Evolutionary conservation across 495 filamentous ascomycete genomes (phyloP), one percentile per base, ranked within the genome.

Genomic region (Lasiosphaeria ovina): DNA sequence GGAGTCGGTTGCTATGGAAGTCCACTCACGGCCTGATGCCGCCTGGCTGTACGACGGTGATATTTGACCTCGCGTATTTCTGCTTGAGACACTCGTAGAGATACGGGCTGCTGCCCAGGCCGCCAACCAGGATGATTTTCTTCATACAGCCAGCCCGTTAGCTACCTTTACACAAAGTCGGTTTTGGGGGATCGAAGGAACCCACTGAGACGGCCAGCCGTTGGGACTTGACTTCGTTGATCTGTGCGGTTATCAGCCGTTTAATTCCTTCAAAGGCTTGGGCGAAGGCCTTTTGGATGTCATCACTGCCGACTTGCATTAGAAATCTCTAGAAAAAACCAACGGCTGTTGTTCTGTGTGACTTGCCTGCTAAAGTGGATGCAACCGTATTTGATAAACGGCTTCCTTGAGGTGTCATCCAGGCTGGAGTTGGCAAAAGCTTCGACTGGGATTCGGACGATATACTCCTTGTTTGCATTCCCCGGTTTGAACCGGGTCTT

Each of bases 381-480:
- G 2, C 44, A 14, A 14, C 44, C 44, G 12, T 47, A 24, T 24
- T 24, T 24, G 0, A 24, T 24, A 24, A 24, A 24, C 24, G 24
- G 24, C 24, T 24, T 24, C 24, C 24, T 24, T 2, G 24, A 24
- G 24, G 24, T 24, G 24, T 24, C 24, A 24, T 24, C 24, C 44
- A 1, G 62, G 66, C 10, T 60, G 49, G 3, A n/a, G 57, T 12
- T 69, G 66, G 51, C 10, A 64, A 14, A 1, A 64, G 52, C 6
- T 52, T 50, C 0, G 49, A 17, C 6, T 48, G 40, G 8, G 51
- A 35, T 3, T 50, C 14, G 17, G 34, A 4, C 1, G 24, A 5
- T 31, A 67, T 35, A 24, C 24, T 24, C 24, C 35, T 33, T 62
- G 4, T 49, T 11, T 55, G 59, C 62, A 0, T 38, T 55, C 14